Base-by-base conservation (phyloP, 2,329 filamentous ascomycete genomes). In the Scytalidium lignicola region DNA sequence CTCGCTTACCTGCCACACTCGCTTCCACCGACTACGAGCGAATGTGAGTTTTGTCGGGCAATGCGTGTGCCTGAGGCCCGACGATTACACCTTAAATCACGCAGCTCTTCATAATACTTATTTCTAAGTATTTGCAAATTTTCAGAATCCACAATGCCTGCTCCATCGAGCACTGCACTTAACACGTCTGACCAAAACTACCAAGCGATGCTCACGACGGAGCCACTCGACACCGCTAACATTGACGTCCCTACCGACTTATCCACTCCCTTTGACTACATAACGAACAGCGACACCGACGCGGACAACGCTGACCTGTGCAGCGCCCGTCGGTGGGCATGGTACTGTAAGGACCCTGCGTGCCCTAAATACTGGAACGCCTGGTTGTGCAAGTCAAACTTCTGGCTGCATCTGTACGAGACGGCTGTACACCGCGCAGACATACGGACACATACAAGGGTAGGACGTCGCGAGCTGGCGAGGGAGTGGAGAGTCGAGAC, bases 401-500 rank as follows among this genome's bases (percentile, higher is more conserved):
- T 48, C 41, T 48, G 45, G 47, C 47, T 49, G 44, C 47, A 52
- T 37, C 43, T 47, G 26, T 40, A 52, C 44, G 45, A 53, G 48
- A 48, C 47, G 44, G 41, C 41, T 50, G 37, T 46, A 42, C 47
- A 54, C 50, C 50, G 47, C 45, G 47, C 52, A 19, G 47, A 51
- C 41, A 46, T 50, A 51, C 47, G 43, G 23, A 44, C 43, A 50
- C 39, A 49, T 42, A 51, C 46, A 49, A 20, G 42, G 45, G 41
- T 49, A 19, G 49, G 48, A 54, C 41, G 40, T 50, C 44, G 47
- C 39, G 49, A 54, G 49, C 49, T 54, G 44, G 45, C 41, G 48
- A 49, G 51, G 46, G 39, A 50, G 49, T 54, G 43, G 51, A 51
- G 51, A 51, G 49, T 49, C 23, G 43, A 54, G 19, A 52, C 46